Conservation (phyloP, 208 protist species). For the Endotrypanum monterogeii region DNA sequence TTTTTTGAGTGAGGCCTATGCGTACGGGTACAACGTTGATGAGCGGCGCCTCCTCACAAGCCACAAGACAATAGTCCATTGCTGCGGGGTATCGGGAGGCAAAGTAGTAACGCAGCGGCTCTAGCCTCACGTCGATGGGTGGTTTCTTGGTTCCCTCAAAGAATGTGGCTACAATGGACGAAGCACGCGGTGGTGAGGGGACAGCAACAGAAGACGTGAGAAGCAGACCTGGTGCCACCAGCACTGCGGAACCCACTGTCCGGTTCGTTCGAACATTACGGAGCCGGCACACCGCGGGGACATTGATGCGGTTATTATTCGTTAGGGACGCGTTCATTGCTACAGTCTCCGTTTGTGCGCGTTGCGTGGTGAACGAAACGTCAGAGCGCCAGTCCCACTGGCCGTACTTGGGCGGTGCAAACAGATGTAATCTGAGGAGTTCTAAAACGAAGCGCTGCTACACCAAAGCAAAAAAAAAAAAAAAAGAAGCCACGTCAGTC, state of each 20-base stretch:
- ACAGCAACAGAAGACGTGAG: conserved; percentile 64
- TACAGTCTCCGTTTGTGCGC: neutral
- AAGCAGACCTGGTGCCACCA: conserved; percentile 69
- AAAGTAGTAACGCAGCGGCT: conserved; percentile 81
- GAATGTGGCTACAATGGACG: conserved; percentile 71
- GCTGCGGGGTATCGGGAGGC: conserved; percentile 75
- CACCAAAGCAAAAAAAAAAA: no score
- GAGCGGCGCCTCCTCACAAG: conserved; percentile 69
- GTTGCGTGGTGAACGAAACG: neutral
- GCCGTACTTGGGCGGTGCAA: no score
- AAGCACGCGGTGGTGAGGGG: conserved; percentile 25
- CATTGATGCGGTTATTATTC: conserved; percentile 75
- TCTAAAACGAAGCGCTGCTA: neutral
- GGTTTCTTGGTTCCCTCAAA: conserved; percentile 91
- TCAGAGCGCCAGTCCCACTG: neutral
- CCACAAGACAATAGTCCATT: conserved; percentile 92
- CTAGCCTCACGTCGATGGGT: conserved; percentile 59
- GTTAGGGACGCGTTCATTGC: conserved; percentile 57
- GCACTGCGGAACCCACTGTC: conserved; percentile 66
- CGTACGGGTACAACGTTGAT: conserved; percentile 76
- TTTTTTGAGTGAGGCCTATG: conserved; percentile 65
- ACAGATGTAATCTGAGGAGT: neutral
- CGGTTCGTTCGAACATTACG: conserved; percentile 32
- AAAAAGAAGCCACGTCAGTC: no score
- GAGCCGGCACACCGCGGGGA: conserved; percentile 89